Base-by-base conservation (phyloP, 345 rosid species). In the Gossypium australe region DNA sequence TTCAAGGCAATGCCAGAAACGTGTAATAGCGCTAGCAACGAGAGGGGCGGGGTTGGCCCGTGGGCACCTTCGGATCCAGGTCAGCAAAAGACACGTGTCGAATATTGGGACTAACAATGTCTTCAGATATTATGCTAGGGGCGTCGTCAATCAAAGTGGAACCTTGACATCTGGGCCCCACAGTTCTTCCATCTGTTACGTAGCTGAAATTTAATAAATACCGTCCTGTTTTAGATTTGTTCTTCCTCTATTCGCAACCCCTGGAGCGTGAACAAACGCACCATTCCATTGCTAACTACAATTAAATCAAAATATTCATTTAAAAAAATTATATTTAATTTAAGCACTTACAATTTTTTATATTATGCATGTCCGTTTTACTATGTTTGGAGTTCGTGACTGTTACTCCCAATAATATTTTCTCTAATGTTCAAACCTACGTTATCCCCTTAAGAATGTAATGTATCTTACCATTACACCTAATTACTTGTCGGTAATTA, bases 51-150 rank as follows among this genome's bases (percentile, higher is more conserved):
- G 34, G 41, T 34, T 34, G 41, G 41, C 41, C 7, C 41, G 41
- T 24, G 18, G 14, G 78, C 81, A 57, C 13, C 76, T 5, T 78
- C 77, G 48, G 68, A 55, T 64, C 85, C 87, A 83, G 84, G 82
- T 85, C 82, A 72, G 72, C 5, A 0, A 0, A 0, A 0, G 67
- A 58, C 85, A 83, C 84, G 88, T 82, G 88, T 85, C 82, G 8
- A 2, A 1, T 0, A 2, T 0, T 43, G 2, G n/a, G 64, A 49
- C 3, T 0, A 18, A 44, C 53, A 14, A 58, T 59, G 69, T 5
- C 13, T 55, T 53, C 73, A 71, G 82, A 84, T 84, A 81, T 82
- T 81, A 79, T 62, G 76, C 38, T 29, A 4, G 0, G 29, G 70
- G 53, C 56, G 55, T 71, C 56, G 55, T 71, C 72, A 63, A 75